Percentiles rank a stretch among this genome's conserved stretches.
Conservation (phyloP, 2,329 filamentous ascomycete genomes). For the Davidsoniella eucalypti region DNA sequence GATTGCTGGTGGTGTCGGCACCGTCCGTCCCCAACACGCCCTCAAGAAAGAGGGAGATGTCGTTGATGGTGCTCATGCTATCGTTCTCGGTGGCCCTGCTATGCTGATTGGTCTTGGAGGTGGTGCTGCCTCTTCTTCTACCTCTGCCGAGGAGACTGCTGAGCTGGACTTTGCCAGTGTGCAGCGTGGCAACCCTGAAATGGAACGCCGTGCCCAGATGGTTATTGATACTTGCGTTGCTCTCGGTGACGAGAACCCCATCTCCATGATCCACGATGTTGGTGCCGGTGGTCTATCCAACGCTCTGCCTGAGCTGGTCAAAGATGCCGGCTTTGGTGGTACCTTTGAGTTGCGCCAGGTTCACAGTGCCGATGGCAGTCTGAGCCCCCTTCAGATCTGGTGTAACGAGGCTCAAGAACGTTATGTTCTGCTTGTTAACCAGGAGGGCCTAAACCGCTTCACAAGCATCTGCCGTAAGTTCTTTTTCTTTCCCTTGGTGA, state of each 20-base stretch:
- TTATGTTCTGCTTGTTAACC: conserved; percentile 80
- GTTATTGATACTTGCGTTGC: conserved; percentile 90
- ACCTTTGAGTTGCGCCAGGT: conserved; percentile 89
- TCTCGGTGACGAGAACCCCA: conserved; percentile 71
- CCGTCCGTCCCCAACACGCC: conserved; percentile 77
- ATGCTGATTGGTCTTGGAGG: conserved; percentile 89
- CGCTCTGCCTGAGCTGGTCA: conserved; percentile 67
- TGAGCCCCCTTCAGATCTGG: conserved; percentile 96
- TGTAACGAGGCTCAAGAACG: conserved; percentile 94
- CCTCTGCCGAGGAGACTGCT: conserved; percentile 73
- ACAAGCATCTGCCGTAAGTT: conserved; percentile 41
- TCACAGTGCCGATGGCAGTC: conserved; percentile 73
- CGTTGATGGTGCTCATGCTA: conserved; percentile 70
- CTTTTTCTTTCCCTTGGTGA: too few species aligned
- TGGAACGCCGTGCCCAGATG: conserved; percentile 89
- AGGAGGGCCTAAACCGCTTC: conserved; percentile 64
- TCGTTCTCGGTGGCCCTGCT: conserved; percentile 86
- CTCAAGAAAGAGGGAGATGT: conserved; percentile 70
- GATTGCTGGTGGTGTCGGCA: conserved; percentile 91
- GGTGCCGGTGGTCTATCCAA: conserved; percentile 68
- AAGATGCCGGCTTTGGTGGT: conserved; percentile 81
- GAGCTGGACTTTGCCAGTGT: conserved; percentile 96
- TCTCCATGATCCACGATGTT: conserved; percentile 94
- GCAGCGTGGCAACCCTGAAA: conserved; percentile 90
- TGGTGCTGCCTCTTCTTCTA: conserved; percentile 81